Percentiles rank a stretch among this genome's conserved stretches.
Conservation (phyloP, 75 land plant species). For the Selaginella tamariscina region DNA sequence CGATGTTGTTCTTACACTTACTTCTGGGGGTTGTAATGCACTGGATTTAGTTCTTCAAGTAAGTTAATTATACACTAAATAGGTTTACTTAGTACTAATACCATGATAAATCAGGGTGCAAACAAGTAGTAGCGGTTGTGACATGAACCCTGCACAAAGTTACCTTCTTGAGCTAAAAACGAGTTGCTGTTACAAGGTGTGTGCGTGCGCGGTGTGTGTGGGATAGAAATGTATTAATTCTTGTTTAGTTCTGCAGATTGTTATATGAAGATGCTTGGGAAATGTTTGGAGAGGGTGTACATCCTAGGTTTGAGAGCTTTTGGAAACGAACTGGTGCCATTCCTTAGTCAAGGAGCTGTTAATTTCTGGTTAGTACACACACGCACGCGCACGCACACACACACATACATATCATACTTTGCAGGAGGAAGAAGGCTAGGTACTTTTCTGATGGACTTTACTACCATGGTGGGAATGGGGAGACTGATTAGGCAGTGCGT, state of each 20-base stretch:
- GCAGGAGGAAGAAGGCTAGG: slow-evolving; percentile 20
- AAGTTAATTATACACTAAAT: background rate
- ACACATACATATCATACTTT: background rate
- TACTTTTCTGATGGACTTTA: slow-evolving; percentile 34
- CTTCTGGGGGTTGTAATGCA: slow-evolving; percentile 38
- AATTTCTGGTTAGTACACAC: slow-evolving; percentile 24
- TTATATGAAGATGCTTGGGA: slow-evolving; percentile 29
- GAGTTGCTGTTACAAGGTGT: slow-evolving; percentile 25
- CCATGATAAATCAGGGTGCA: slow-evolving; percentile 25
- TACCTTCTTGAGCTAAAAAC: slow-evolving; percentile 32
- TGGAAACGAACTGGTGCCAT: slow-evolving; percentile 26
- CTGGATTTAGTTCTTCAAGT: slow-evolving; percentile 30
- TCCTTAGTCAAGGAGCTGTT: slow-evolving; percentile 33
- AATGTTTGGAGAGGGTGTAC: slow-evolving; percentile 40
- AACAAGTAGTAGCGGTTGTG: slow-evolving; percentile 32
- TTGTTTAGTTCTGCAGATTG: slow-evolving; percentile 19
- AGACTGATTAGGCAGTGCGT: slow-evolving; percentile 30
- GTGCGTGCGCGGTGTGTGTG: background rate
- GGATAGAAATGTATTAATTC: background rate
- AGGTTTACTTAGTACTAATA: background rate
- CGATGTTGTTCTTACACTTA: slow-evolving; percentile 33
- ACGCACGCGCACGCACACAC: background rate
- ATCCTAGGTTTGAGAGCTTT: slow-evolving; percentile 25
- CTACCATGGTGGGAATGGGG: slow-evolving; percentile 38
- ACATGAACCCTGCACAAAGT: slow-evolving; percentile 39